A percentile compares a stretch with the other conserved stretches of the same genome.
phyloP scores from a whole-genome alignment of 1,284 basidiomycete species.

The Coniferiporia weirii region DNA sequence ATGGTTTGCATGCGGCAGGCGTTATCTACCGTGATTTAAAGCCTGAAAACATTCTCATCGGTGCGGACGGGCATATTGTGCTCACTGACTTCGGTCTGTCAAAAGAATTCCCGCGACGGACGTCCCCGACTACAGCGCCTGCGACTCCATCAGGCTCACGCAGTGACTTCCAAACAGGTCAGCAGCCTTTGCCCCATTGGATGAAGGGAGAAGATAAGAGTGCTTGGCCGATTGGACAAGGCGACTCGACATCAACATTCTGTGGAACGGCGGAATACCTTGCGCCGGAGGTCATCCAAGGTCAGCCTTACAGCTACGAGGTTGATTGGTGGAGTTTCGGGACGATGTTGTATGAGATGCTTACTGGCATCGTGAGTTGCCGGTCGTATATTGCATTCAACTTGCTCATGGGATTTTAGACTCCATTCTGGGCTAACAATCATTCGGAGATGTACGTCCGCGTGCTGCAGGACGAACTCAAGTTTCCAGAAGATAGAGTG shows the following conservation, averaged over 20 bases:
- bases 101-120: slow-evolving; percentile 72
- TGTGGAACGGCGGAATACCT: slow-evolving; percentile 93
- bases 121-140: slow-evolving; percentile 42
- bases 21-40: slow-evolving; percentile 90
- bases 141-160: slow-evolving; percentile 50
- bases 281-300: slow-evolving; percentile 91
- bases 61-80: slow-evolving; percentile 89
- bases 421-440: slow-evolving; percentile 91
- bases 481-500: slow-evolving; percentile 84
- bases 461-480: slow-evolving; percentile 82
- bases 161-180: slow-evolving; percentile 45
- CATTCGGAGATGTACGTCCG: slow-evolving; percentile 94
- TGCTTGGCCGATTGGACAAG: slow-evolving; percentile 43
- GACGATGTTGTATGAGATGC: slow-evolving; percentile 95
- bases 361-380: slow-evolving; percentile 77
- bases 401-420: slow-evolving; percentile 44
- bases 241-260: slow-evolving; percentile 76
- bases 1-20: slow-evolving; percentile 82
- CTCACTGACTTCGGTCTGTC: slow-evolving; percentile 94
- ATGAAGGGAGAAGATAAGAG: slow-evolving; percentile 58
- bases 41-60: slow-evolving; percentile 94
- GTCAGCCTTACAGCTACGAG: slow-evolving; percentile 87
- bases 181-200: slow-evolving; percentile 61
- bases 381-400: slow-evolving; percentile 17
- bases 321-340: slow-evolving; percentile 99